A percentile compares a stretch with the other conserved stretches of the same genome.
phyloP scores from a whole-genome alignment of 164 flowering plant species.

The Magnolia kwangsiensis region DNA sequence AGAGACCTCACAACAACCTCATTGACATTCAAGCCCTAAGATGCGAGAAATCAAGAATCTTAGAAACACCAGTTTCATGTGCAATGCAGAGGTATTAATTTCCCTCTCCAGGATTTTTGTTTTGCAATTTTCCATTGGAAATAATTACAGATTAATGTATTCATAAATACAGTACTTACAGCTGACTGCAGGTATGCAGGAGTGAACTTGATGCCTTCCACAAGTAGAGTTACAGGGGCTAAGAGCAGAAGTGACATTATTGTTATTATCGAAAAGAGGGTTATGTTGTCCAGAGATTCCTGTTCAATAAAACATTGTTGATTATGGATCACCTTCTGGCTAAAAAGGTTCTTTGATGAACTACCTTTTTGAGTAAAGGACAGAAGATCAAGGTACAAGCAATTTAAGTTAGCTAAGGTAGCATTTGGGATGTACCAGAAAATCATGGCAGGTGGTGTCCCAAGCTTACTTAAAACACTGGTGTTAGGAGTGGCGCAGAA shows the following conservation, averaged over 20 bases:
- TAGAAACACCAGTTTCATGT: not conserved
- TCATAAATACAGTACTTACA: constrained; percentile 34
- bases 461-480: too few species aligned
- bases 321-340: constrained; percentile 9
- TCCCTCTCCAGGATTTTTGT: not conserved
- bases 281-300: constrained; percentile 84
- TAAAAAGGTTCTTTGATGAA: not conserved
- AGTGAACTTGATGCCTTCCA: constrained; percentile 71
- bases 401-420: not conserved
- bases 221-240: constrained; percentile 50
- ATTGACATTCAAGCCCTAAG: constrained; percentile 68
- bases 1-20: constrained; percentile 58
- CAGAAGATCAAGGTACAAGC: not conserved
- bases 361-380: not conserved
- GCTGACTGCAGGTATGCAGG: constrained; percentile 60
- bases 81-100: too few species aligned
- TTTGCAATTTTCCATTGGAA: not conserved
- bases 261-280: constrained; percentile 69
- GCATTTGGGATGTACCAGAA: not conserved
- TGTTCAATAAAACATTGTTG: constrained; percentile 32
- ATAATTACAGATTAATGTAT: not conserved
- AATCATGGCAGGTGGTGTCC: not conserved
- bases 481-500: too few species aligned
- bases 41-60: not conserved
- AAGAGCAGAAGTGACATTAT: constrained; percentile 57